Conservation (phyloP, 495 filamentous ascomycete genomes). For the Penicillium atrosanguineum region DNA sequence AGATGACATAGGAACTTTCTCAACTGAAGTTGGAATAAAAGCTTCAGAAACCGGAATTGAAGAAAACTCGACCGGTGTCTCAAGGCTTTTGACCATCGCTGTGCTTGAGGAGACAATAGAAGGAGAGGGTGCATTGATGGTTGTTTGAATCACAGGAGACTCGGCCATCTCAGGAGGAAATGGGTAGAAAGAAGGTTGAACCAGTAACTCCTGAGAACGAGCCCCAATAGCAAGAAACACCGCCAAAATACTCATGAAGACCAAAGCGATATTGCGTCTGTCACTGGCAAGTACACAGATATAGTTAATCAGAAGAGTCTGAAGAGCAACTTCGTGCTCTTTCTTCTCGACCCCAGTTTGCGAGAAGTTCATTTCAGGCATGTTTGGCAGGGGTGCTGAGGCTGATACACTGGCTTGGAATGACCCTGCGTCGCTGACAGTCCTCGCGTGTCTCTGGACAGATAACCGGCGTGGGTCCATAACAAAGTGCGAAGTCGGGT, state of each 20-base stretch:
- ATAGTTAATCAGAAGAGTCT: conserved; percentile 65
- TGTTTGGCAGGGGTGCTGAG: background rate
- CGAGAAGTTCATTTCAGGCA: background rate
- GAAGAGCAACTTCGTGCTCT: conserved; percentile 43
- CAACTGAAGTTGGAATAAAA: background rate
- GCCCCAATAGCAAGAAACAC: conserved; percentile 48
- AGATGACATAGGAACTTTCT: background rate
- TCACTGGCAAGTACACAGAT: conserved; percentile 65
- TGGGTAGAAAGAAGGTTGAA: conserved; percentile 10
- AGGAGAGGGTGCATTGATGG: conserved; percentile 3
- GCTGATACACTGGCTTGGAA: background rate
- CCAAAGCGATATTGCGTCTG: conserved; percentile 67
- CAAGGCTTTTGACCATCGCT: background rate
- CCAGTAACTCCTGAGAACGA: conserved; percentile 8
- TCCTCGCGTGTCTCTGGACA: conserved; percentile 6
- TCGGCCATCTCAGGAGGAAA: conserved; percentile 18
- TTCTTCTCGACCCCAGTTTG: background rate
- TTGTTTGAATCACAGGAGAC: background rate
- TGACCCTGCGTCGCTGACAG: conserved; percentile 8
- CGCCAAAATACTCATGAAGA: conserved; percentile 58
- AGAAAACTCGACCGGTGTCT: background rate
- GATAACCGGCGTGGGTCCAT: conserved; percentile 9
- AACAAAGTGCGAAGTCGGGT: conserved; percentile 13
- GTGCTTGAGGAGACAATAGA: background rate
- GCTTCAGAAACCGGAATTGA: background rate